phyloP scores from a whole-genome alignment of 108 stramenopile genomes.

The Hondaea fermentalgiana region DNA sequence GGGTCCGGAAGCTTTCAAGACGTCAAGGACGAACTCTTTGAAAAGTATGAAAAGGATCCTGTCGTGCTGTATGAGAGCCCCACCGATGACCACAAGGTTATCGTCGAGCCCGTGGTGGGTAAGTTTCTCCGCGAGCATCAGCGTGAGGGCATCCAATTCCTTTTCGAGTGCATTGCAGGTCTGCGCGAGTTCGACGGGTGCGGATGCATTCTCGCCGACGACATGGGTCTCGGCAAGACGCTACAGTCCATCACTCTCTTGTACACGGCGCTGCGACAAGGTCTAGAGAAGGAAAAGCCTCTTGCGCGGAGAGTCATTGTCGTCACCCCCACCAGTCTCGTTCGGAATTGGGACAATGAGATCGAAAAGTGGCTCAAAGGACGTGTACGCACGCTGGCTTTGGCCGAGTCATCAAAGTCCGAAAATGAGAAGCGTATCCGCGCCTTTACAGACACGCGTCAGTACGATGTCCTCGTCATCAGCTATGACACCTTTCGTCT shows the following conservation, averaged over 20 bases:
- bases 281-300: constrained; percentile 63
- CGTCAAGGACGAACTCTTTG: not conserved
- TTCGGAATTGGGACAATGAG: constrained; percentile 97
- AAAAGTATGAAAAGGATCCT: not conserved
- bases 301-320: constrained; percentile 82
- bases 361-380: constrained; percentile 88
- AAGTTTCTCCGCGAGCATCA: constrained; percentile 95
- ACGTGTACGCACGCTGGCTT: constrained; percentile 44
- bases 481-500: constrained; percentile 89
- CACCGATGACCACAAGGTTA: constrained; percentile 34
- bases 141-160: constrained; percentile 88
- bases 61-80: not conserved
- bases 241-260: constrained; percentile 83
- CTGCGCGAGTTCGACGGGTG: constrained; percentile 52
- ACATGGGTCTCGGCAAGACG: constrained; percentile 79
- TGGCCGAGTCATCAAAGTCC: constrained; percentile 74
- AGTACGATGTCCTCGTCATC: constrained; percentile 73
- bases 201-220: constrained; percentile 85
- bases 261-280: constrained; percentile 86
- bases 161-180: constrained; percentile 94
- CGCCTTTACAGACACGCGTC: constrained; percentile 62
- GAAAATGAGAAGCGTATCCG: constrained; percentile 71
- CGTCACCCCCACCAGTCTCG: constrained; percentile 87
- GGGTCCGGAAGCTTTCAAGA: not conserved
- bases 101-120: constrained; percentile 79